Evolutionary conservation across 2,329 filamentous ascomycete genomes (phyloP).

Genomic region (Onygenales sp.): DNA sequence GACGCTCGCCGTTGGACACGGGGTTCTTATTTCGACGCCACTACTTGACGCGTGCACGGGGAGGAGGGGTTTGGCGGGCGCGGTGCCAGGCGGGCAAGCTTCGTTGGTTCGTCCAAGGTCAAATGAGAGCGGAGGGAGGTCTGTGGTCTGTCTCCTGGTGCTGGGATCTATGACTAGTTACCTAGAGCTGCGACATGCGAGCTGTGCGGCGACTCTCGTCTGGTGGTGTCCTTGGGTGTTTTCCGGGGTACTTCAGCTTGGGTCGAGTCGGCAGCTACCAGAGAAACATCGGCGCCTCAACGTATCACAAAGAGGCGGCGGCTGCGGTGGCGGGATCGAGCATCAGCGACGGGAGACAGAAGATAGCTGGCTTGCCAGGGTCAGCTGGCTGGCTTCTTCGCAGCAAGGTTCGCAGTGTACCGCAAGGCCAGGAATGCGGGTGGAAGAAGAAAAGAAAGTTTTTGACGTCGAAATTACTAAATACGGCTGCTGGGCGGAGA

Average conservation of each 20-base stretch:
- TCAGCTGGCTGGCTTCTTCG: background rate
- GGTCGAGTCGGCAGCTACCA: too few relatives aligned
- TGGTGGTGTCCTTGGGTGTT: background rate
- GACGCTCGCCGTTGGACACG: too few relatives aligned
- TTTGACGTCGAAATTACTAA: background rate
- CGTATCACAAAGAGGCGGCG: too few relatives aligned
- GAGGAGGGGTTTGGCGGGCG: too few relatives aligned
- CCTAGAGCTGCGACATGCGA: background rate
- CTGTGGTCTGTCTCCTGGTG: background rate
- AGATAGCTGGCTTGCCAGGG: background rate
- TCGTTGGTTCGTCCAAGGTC: background rate
- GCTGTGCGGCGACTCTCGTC: background rate
- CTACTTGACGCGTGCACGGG: too few relatives aligned
- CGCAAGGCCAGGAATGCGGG: background rate
- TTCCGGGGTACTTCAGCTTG: background rate
- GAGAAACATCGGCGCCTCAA: too few relatives aligned
- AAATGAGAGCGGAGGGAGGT: background rate
- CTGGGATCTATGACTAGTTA: background rate
- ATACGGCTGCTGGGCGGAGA: too few relatives aligned
- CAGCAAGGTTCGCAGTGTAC: background rate
- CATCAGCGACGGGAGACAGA: background rate
- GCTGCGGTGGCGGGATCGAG: background rate
- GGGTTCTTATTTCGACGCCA: too few relatives aligned
- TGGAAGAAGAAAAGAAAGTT: background rate
- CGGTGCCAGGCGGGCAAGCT: too few relatives aligned